Evolutionary conservation across 164 flowering plant species (phyloP), one percentile per base, ranked within the genome.

Genomic region (Macadamia tetraphylla): DNA sequence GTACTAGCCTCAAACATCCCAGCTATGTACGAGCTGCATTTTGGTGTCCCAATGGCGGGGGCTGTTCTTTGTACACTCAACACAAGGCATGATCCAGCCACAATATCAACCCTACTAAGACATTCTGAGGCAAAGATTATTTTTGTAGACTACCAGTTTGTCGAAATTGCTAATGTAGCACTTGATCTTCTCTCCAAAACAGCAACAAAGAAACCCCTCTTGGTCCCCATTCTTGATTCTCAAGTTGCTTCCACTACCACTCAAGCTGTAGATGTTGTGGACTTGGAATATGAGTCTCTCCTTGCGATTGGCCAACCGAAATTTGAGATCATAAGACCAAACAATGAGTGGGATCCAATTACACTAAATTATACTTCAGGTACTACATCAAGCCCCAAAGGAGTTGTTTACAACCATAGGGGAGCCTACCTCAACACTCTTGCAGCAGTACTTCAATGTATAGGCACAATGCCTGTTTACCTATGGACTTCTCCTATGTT

Each of bases 401-500:
- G 97, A 52, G 97, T 85, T 35, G 78, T 89, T 58, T 91, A 81
- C 60, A 87, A 82, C 76, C 97, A 91, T 61, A 79, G 97, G 77
- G 92, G 93, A 1, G 86, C 93, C 6, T 87, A 83, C 78, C 83
- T 91, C 43, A 89, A 85, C 74, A 65, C 97, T 23, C 70, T 91
- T 2, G 87, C 85, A 1, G 53, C 77, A 3, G 78, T 81, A 70
- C 76, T 89, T 7, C 67, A 70, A 62, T 83, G 80, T 6, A 84
- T 91, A 88, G 52, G 67, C 23, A 59, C 84, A 51, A 81, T 78
- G 80, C 92, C 91, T 29, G 84, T 85, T 3, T 91, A 86, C 62
- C 66, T 91, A 14, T 88, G 97, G 97, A 80, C 80, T 11, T 90
- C 85, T 6, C 92, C 93, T 29, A 91, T 91, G 94, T 91, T 88